These are phyloP conservation scores for Neocatenulostroma microsporum DNA, from an alignment of 2,329 filamentous ascomycete species.

Conservation along the genomic window DNA sequence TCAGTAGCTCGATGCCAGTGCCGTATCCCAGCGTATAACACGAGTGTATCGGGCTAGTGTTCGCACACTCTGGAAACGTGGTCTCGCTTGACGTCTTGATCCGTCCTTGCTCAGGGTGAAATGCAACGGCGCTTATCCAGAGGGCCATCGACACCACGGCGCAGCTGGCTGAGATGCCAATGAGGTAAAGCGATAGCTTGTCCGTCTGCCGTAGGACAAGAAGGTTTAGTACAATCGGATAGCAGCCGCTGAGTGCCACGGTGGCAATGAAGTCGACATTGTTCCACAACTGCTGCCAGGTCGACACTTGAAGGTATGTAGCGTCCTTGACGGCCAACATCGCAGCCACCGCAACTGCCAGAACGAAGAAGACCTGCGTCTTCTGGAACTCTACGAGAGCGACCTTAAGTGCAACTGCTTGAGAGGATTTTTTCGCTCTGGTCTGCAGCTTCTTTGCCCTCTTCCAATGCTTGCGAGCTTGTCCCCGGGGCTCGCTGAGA, in stretches of 20 bases:
- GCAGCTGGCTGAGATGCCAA: background rate
- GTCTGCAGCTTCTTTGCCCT: background rate
- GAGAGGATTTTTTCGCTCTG: background rate
- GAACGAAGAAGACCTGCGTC: slow-evolving; percentile 1
- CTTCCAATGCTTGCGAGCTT: background rate
- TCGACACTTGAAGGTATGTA: background rate
- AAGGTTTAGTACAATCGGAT: slow-evolving; percentile 1
- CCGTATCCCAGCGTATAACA: no score
- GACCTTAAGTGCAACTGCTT: slow-evolving; percentile 1
- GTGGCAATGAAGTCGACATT: slow-evolving; percentile 2
- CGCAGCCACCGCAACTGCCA: background rate
- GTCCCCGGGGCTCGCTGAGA: background rate
- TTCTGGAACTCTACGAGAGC: slow-evolving; percentile 1
- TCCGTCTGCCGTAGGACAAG: background rate
- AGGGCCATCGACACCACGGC: background rate
- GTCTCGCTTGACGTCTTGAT: no score
- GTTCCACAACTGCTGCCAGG: slow-evolving; percentile 1
- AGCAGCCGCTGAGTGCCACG: background rate
- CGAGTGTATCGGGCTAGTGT: no score
- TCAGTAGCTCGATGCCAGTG: no score
- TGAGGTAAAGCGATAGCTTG: background rate
- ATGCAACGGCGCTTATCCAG: background rate
- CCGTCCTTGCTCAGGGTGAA: no score
- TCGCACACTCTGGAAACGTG: no score
- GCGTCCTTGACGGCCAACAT: background rate